Percentiles rank a stretch among this genome's conserved stretches.
These are phyloP conservation scores for Aspergillus sp. DNA, from an alignment of 2,329 filamentous ascomycete species.

Conservation along the genomic window DNA sequence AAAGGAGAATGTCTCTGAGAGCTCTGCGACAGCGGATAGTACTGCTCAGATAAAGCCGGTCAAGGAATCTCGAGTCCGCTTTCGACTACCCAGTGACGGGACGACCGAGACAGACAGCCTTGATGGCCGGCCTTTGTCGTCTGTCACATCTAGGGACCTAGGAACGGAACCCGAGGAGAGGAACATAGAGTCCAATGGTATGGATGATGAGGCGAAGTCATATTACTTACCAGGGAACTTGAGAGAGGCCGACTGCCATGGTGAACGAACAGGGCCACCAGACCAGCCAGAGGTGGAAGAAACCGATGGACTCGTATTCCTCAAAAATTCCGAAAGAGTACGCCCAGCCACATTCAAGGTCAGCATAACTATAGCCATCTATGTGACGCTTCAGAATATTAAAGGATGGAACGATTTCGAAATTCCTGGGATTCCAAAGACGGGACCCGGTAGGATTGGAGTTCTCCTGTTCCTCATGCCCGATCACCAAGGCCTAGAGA, in stretches of 20 bases:
- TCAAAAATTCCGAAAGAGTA: slow-evolving; percentile 17
- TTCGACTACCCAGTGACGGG: background rate
- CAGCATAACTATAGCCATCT: slow-evolving; percentile 19
- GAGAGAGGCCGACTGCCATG: background rate
- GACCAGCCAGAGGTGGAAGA: slow-evolving; percentile 18
- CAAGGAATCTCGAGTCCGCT: background rate
- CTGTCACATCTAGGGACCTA: background rate
- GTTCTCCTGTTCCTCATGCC: slow-evolving; percentile 31
- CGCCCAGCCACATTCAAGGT: slow-evolving; percentile 22
- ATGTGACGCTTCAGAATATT: slow-evolving; percentile 16
- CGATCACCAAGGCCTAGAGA: slow-evolving; percentile 27
- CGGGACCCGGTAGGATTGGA: slow-evolving; percentile 25
- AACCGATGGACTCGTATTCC: slow-evolving; percentile 18
- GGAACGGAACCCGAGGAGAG: background rate
- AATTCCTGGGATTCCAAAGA: slow-evolving; percentile 29
- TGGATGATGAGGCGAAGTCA: background rate
- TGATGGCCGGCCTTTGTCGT: background rate
- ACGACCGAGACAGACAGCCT: background rate
- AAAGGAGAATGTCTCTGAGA: background rate
- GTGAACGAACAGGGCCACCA: background rate
- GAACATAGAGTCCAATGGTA: background rate
- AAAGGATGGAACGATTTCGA: slow-evolving; percentile 29
- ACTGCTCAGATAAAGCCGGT: background rate
- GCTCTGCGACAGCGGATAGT: background rate
- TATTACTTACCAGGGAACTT: background rate